Conservation (phyloP, 352 stramenopile genomes). For the Globisporangium perplexum region DNA sequence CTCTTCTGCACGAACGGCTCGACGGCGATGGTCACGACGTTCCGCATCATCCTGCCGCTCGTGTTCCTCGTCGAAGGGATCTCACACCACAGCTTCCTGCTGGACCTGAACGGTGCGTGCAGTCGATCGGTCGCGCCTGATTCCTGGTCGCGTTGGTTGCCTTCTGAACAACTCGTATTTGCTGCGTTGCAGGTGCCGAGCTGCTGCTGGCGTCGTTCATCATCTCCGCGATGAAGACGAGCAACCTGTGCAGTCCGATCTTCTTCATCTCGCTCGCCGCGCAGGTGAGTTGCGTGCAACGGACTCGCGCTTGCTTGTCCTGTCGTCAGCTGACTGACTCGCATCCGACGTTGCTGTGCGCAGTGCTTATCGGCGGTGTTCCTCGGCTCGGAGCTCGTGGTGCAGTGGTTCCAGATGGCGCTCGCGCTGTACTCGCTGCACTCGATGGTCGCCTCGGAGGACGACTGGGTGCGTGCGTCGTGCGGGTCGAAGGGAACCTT, state of each 20-base stretch:
- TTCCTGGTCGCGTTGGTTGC: too few species aligned
- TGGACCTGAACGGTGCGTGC: slow-evolving; percentile 79
- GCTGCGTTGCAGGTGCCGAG: slow-evolving; percentile 46
- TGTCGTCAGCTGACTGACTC: background rate
- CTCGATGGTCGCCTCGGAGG: slow-evolving; percentile 61
- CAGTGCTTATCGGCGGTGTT: slow-evolving; percentile 82
- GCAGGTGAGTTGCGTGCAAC: slow-evolving; percentile 37
- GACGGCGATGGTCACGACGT: slow-evolving; percentile 82
- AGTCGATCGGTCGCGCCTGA: background rate
- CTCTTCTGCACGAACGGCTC: slow-evolving; percentile 81
- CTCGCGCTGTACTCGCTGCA: slow-evolving; percentile 83
- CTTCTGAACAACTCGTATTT: background rate
- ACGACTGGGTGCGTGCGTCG: slow-evolving; percentile 53
- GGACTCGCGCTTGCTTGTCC: background rate
- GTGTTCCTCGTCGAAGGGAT: slow-evolving; percentile 86
- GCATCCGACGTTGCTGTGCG: background rate
- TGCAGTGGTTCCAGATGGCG: slow-evolving; percentile 81
- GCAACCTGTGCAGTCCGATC: slow-evolving; percentile 75
- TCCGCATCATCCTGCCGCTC: slow-evolving; percentile 77
- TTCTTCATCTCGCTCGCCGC: slow-evolving; percentile 80
- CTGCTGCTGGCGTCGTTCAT: slow-evolving; percentile 82
- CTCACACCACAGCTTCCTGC: slow-evolving; percentile 84
- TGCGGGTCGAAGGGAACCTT: too few species aligned
- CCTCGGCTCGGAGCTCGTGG: slow-evolving; percentile 70
- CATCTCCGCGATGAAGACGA: slow-evolving; percentile 81